phyloP scores from a whole-genome alignment of 164 flowering plant genomes.

The grape (Vitis vinifera) region DNA sequence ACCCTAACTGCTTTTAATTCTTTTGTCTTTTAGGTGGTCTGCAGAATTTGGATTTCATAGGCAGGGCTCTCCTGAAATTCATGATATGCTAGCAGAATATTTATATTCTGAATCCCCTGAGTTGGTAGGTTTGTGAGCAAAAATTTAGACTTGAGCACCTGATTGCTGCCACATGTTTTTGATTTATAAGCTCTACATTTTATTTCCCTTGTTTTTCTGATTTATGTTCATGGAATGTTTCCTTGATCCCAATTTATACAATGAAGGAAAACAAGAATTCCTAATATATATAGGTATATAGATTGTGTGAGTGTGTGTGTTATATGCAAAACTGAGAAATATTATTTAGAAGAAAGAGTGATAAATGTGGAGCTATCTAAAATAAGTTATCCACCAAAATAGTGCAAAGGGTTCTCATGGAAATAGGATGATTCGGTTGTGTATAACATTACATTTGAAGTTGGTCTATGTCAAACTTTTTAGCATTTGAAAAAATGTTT shows the following conservation, averaged over 20 bases:
- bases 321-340: too few relatives aligned
- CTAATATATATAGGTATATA: not conserved
- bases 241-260: not conserved
- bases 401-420: not conserved
- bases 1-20: conserved; percentile 4
- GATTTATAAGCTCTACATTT: not conserved
- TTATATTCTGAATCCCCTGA: conserved; percentile 88
- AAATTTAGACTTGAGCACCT: not conserved
- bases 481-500: too few relatives aligned
- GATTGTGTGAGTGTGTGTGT: too few relatives aligned
- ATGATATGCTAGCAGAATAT: conserved; percentile 90
- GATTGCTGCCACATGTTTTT: not conserved
- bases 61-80: conserved; percentile 80
- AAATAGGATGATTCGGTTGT: not conserved
- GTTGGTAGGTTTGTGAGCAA: conserved; percentile 49
- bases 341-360: too few relatives aligned
- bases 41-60: conserved; percentile 70
- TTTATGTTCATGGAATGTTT: not conserved
- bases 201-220: not conserved
- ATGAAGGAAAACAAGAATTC: not conserved
- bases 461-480: too few relatives aligned
- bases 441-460: not conserved
- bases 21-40: conserved; percentile 76
- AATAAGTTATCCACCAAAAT: not conserved
- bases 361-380: not conserved